Base-by-base conservation (phyloP, 495 filamentous ascomycete species). In the Lophiostoma macrostomum region DNA sequence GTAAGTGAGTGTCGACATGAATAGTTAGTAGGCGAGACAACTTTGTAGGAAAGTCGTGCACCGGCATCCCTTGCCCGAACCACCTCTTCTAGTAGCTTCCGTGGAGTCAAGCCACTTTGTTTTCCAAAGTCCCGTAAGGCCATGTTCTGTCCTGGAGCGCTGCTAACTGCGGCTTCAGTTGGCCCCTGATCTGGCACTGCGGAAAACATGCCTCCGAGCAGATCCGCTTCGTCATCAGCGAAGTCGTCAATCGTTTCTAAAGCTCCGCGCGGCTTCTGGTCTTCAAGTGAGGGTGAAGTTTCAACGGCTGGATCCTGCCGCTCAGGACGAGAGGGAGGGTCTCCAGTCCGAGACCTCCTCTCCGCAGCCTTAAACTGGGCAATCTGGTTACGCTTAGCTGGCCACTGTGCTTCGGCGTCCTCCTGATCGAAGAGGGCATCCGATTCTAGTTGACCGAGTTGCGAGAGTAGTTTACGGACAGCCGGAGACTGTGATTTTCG, bases 381-480 rank as follows among this genome's bases (percentile, higher is more conserved):
- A 12, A 96, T 69, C n/a, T 78, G 75, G 31, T 85, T 80, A 12
- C 79, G 77, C 59, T 80, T 80, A 1, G 73, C 68, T 45, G 73
- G 76, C 93, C 93, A 98, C 53, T 80, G 67, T 24, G 77, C 75
- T 36, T 94, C 82, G 1, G 90, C 91, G 50, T 86, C 75, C 39
- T 78, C 74, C 44, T 80, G 77, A 63, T 98, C 91, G 63, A 96
- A 95, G 7, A 98, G 71, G 1, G 93, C 76, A 63, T 98, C 93
- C 10, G 82, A 82, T 58, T 90, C 86, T 27, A 96, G 86, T 34
- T 78, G 79, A 8, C 81, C 77, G 16, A 95, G 73, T 64, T 89
- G 91, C 11, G 80, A 74, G 28, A 82, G 75, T 1, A 95, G 50
- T 45, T 81, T 86, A 12, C 74, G 74, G 32, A 82, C 71, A 55